Base-by-base conservation (phyloP, 2,329 filamentous ascomycete genomes). In the Penicillium fuscoglaucum region DNA sequence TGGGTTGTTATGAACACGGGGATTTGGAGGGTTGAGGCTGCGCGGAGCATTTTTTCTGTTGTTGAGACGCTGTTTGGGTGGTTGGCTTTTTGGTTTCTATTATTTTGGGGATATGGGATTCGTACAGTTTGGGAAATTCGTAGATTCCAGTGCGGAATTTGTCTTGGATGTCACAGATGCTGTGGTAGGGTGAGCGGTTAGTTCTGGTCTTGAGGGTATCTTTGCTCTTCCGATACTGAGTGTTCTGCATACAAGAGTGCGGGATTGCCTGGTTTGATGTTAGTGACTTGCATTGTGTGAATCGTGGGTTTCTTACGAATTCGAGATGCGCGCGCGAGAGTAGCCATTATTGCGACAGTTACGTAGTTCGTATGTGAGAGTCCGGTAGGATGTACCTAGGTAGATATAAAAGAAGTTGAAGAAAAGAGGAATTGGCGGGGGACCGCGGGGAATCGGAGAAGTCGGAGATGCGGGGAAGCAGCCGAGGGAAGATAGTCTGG, bases 111-210 rank as follows among this genome's bases (percentile, higher is more conserved):
- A 40, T 41, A 10, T 31, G 41, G 52, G 46, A 8, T 9, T 72
- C 79, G 59, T 80, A 90, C 87, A 97, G 84, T 73, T 90, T 91
- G 63, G 90, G 85, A 72, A 93, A 97, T 72, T 96, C 88, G 78
- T 88, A 85, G 68, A 98, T 96, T 56, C 87, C 88, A 45, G 13
- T 19, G 61, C 91, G 85, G 78, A 98, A 98, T 75, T 92, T 96
- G 67, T 97, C 93, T 79, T 98, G 93, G 63, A 98, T 82, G 72
- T 98, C 93, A 79, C 93, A 98, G 72, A 98, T 85, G 70, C 93
- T 97, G 61, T 44, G 2, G 2, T 35, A 10, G 7, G 13, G 28
- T 15, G 6, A 8, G 9, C 40, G 24, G 43, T 58, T 33, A 52
- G 35, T 53, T 8, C 7, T 37, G 26, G 1, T n/a, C 1, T 39